These are phyloP conservation scores for Trichosporon inkin DNA, from an alignment of 1,284 basidiomycete genomes.

Conservation along the genomic window DNA sequence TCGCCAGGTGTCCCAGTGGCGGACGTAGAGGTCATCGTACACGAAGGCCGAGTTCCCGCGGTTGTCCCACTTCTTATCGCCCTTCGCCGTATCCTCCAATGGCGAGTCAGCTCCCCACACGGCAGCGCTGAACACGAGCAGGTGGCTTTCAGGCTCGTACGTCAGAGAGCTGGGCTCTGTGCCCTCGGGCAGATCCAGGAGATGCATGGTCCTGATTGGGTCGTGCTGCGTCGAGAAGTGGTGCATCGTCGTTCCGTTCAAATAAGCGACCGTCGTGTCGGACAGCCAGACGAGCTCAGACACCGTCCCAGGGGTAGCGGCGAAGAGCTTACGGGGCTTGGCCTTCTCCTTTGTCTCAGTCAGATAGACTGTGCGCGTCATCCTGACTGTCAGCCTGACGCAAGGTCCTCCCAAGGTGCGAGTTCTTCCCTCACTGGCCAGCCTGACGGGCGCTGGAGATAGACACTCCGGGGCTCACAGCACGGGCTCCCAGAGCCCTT, in stretches of 20 bases:
- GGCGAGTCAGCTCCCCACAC: constrained; percentile 67
- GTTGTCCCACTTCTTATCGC: constrained; percentile 66
- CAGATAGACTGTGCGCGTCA: constrained; percentile 62
- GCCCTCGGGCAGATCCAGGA: constrained; percentile 52
- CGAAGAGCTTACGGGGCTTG: constrained; percentile 28
- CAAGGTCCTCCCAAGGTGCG: background rate
- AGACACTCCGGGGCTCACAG: background rate
- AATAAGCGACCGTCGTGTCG: constrained; percentile 41
- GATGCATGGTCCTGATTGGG: constrained; percentile 11
- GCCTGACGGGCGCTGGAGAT: background rate
- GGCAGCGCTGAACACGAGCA: constrained; percentile 62
- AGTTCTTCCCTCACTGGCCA: background rate
- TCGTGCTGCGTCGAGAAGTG: constrained; percentile 22
- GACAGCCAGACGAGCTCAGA: constrained; percentile 44
- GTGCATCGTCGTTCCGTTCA: constrained; percentile 37
- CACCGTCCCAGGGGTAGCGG: constrained; percentile 21
- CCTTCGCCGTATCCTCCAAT: constrained; percentile 60
- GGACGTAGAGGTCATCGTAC: constrained; percentile 68
- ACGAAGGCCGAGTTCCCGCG: constrained; percentile 70
- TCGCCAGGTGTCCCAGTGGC: constrained; percentile 88
- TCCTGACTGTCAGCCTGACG: constrained; percentile 52
- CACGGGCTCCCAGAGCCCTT: background rate
- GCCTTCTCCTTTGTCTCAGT: constrained; percentile 11
- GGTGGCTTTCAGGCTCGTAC: constrained; percentile 52
- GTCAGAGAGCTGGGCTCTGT: constrained; percentile 61